These are phyloP conservation scores for Naganishia randhawae DNA, from an alignment of 768 basidiomycete genomes.

Conservation along the genomic window DNA sequence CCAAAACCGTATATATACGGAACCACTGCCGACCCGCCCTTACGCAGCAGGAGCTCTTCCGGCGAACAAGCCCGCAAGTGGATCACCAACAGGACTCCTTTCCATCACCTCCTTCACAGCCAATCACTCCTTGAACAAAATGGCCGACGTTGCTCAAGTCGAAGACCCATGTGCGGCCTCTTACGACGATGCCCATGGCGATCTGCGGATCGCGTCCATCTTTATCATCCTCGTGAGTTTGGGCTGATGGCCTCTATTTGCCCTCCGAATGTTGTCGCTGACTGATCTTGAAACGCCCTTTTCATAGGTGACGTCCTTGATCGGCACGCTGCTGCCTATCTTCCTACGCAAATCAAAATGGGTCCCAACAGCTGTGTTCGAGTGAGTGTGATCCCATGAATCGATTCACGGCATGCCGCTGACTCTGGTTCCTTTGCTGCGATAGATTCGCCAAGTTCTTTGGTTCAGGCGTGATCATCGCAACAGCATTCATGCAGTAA, in stretches of 20 bases:
- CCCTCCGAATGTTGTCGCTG: background rate
- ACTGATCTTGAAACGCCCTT: background rate
- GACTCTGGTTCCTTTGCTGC: background rate
- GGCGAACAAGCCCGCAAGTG: too few species aligned
- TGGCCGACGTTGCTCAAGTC: conserved; percentile 23
- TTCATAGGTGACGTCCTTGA: conserved; percentile 41
- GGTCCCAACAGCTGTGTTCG: conserved; percentile 63
- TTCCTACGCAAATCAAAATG: conserved; percentile 35
- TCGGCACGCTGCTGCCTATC: conserved; percentile 44
- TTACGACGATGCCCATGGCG: conserved; percentile 22
- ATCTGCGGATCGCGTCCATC: conserved; percentile 46
- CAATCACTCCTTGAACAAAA: background rate
- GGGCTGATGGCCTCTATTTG: background rate
- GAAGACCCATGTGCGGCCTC: conserved; percentile 41
- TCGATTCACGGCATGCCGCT: conserved; percentile 36
- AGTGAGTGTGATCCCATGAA: conserved; percentile 53
- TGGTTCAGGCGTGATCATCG: conserved; percentile 74
- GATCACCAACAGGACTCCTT: background rate
- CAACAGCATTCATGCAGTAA: conserved; percentile 64
- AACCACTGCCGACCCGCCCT: too few species aligned
- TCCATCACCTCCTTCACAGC: background rate
- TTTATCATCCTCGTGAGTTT: conserved; percentile 48
- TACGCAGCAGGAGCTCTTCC: too few species aligned
- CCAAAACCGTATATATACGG: too few species aligned
- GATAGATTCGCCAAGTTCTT: conserved; percentile 72